Base-by-base conservation (phyloP, 768 basidiomycete genomes). In the Termitomyces eurrhizus region DNA sequence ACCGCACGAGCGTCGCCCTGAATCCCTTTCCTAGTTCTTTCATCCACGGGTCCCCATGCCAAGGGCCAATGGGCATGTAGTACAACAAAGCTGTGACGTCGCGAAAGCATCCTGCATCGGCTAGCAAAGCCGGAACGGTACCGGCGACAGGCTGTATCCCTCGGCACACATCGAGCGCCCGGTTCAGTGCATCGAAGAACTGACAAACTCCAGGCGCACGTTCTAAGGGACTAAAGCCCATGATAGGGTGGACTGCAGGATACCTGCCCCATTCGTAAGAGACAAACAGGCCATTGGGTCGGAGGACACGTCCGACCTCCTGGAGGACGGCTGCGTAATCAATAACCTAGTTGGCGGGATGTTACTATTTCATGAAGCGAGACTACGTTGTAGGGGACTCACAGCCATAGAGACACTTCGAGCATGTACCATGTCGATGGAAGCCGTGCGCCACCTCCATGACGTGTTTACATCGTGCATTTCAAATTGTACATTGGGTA, bases 361-460 rank as follows among this genome's bases (percentile, higher is more conserved):
- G 14, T 39, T 14, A 46, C 46, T 44, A 42, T 52, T 45, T 53
- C 44, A 0, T 1, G 1, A 33, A 45, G 41, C 37, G 48, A 52
- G 13, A 26, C 52, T 2, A 21, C 35, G 14, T 24, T 46, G 35
- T 39, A 35, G 56, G 21, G 21, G 41, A 79, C 87, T 66, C 68
- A 87, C 90, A 50, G 83, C 83, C 75, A 90, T 80, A 51, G 79
- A 78, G 29, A 86, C 72, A 45, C 71, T 75, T 41, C 90, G 80
- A 13, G 84, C 86, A 61, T 92, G 87, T 46, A 92, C 80, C 16
- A 91, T 62, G 68, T 92, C 88, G 64, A 90, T 79, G n/a, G 78
- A 77, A 2, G 72, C 77, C 39, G 80, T 77, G 48, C 60, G 59
- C 81, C 85, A 90, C 42, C 83, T 75, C 46, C 79, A 73, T 7